These are phyloP conservation scores for Paramecium sonneborni DNA, from an alignment of 73 alveolate genomes.

Conservation along the genomic window DNA sequence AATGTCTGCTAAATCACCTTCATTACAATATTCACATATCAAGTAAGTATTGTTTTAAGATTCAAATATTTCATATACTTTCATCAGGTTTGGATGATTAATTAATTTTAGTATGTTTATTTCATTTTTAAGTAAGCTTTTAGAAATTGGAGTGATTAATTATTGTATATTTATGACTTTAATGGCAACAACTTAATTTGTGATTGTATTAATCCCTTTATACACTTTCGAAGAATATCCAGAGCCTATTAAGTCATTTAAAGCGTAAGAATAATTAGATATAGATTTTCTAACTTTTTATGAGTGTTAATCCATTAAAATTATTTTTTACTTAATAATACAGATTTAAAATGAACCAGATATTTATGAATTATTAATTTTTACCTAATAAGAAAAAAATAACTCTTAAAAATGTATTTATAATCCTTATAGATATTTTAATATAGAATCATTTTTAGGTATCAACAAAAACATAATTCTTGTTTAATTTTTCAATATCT, in stretches of 20 bases:
- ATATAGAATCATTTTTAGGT: constrained; percentile 67
- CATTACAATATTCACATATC: not conserved
- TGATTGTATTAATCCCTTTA: not conserved
- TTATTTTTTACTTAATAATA: not conserved
- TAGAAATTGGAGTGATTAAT: not conserved
- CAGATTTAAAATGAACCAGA: not conserved
- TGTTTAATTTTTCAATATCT: constrained; percentile 90
- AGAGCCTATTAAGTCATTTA: not conserved
- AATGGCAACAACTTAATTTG: not conserved
- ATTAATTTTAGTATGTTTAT: not conserved
- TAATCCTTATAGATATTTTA: not conserved
- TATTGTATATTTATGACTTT: not conserved
- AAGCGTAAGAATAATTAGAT: not conserved
- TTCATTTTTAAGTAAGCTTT: not conserved
- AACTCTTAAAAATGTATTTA: not conserved
- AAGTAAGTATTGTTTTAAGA: not conserved
- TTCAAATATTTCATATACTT: not conserved
- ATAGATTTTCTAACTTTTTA: not conserved
- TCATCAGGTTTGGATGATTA: not conserved
- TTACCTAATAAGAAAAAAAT: not conserved
- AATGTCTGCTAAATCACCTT: not conserved
- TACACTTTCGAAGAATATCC: constrained; percentile 17
- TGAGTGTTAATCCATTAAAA: not conserved
- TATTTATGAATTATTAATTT: not conserved
- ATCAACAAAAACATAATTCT: constrained; percentile 92